Conservation (phyloP, 371 early-diverging fungal species). For the Rhizopus sp. region DNA sequence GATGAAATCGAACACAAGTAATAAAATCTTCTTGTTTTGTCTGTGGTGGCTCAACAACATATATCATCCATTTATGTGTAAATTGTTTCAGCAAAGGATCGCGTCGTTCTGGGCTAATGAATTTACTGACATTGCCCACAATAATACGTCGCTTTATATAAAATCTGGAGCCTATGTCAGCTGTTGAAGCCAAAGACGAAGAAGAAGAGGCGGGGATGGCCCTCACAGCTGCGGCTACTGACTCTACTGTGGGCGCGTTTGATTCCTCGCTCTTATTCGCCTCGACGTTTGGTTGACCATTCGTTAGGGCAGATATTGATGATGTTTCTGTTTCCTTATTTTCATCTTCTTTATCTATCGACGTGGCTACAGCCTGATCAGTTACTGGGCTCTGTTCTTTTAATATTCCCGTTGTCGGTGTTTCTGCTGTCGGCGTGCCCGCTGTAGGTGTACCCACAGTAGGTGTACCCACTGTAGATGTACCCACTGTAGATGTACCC, state of each 20-base stretch:
- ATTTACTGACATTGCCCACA: conserved; percentile 87
- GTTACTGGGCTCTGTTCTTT: not conserved
- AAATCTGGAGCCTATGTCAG: conserved; percentile 78
- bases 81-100: conserved; percentile 61
- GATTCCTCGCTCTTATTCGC: not conserved
- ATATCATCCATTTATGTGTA: conserved; percentile 92
- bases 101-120: conserved; percentile 65
- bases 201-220: conserved; percentile 1
- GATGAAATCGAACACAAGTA: conserved; percentile 77
- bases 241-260: conserved; percentile 24
- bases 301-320: too few relatives aligned
- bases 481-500: not conserved
- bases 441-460: too few relatives aligned
- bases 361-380: not conserved
- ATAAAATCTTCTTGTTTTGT: conserved; percentile 67
- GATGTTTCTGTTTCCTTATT: not conserved
- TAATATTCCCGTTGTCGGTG: too few relatives aligned
- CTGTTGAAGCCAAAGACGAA: conserved; percentile 12
- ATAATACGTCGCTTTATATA: conserved; percentile 79
- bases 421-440: too few relatives aligned
- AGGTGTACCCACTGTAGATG: not conserved
- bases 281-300: too few relatives aligned
- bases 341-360: too few relatives aligned
- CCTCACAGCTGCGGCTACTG: conserved; percentile 34
- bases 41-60: conserved; percentile 66